Conservation (phyloP, 768 basidiomycete species). For the Rhodotorula babjevae region DNA sequence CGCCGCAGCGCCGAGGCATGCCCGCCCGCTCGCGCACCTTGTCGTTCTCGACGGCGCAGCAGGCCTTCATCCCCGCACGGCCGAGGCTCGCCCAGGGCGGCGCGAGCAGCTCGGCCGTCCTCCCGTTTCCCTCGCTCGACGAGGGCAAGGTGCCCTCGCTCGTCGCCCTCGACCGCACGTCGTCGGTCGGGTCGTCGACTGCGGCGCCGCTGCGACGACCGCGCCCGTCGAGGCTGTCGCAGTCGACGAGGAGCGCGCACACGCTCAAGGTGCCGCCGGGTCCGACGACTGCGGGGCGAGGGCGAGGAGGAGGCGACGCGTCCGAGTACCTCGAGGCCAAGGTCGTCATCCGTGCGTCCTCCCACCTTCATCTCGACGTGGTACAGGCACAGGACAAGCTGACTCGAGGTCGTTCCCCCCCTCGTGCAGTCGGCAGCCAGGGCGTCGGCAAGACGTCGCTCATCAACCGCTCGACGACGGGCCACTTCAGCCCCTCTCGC, state of each 20-base stretch:
- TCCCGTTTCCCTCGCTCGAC: slow-evolving; percentile 10
- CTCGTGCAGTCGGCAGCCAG: slow-evolving; percentile 36
- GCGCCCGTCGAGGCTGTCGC: slow-evolving; percentile 4
- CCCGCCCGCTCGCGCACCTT: slow-evolving; percentile 4
- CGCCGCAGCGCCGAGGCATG: neutral
- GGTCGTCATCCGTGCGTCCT: slow-evolving; percentile 88
- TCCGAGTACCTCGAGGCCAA: slow-evolving; percentile 67
- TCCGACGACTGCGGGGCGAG: neutral
- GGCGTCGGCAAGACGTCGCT: slow-evolving; percentile 55
- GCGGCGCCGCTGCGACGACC: neutral
- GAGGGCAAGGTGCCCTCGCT: neutral
- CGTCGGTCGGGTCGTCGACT: slow-evolving; percentile 9
- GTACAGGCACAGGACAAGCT: neutral
- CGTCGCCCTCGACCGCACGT: slow-evolving; percentile 8
- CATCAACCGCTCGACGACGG: slow-evolving; percentile 81
- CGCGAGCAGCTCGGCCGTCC: neutral
- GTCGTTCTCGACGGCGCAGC: slow-evolving; percentile 17
- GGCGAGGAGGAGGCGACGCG: neutral
- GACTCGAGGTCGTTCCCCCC: too few species aligned
- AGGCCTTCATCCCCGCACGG: slow-evolving; percentile 3
- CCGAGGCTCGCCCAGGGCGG: neutral
- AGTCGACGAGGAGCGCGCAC: slow-evolving; percentile 4
- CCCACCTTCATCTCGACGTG: neutral
- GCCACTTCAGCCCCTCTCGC: slow-evolving; percentile 81
- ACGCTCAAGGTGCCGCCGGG: slow-evolving; percentile 4